Evolutionary conservation across 2,329 filamentous ascomycete species (phyloP), one percentile per base, ranked within the genome.

Genomic region (Alternaria arbusti): DNA sequence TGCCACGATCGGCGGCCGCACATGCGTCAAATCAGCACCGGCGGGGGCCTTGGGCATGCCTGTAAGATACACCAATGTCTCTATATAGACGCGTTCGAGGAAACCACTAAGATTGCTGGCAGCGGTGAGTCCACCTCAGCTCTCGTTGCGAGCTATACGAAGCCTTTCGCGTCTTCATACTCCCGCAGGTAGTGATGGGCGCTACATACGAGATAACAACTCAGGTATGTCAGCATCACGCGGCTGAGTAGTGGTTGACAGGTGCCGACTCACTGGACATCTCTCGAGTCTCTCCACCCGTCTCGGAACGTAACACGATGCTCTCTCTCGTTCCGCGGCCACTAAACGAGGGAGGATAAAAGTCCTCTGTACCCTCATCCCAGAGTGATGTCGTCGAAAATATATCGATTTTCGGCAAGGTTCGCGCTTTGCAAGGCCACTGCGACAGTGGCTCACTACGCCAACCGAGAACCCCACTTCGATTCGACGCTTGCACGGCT

Each of bases 231-330:
- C 69, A 71, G 70, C 70, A 68, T n/a, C 64, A 66, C 62, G 65
- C 69, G 67, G 71, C 70, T 70, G 71, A 73, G 71, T 68, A 65
- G 66, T 66, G 65, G 40, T 45, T 67, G 63, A 67, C 64, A 66
- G 64, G 56, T 59, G 55, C 59, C 58, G 50, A 66, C 57, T 58
- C 57, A 62, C 36, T 40, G 36, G 36, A 59, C 47, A 63, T 23
- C 55, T 47, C 47, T 47, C 12, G 49, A 23, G 30, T 32, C 47
- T 57, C 49, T 59, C 66, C 52, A 64, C 65, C 44, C 46, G 64
- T 67, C 59, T 65, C 63, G 61, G 32, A 47, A 51, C 43, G 26
- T 17, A 45, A 51, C 28, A 25, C 12, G 30, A 23, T 54, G 47
- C 43, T 44, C 36, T 49, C 26, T 54, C 57, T 36, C 32, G 17